Conservation (phyloP, 768 basidiomycete genomes). For the Hypholoma fasciculare region DNA sequence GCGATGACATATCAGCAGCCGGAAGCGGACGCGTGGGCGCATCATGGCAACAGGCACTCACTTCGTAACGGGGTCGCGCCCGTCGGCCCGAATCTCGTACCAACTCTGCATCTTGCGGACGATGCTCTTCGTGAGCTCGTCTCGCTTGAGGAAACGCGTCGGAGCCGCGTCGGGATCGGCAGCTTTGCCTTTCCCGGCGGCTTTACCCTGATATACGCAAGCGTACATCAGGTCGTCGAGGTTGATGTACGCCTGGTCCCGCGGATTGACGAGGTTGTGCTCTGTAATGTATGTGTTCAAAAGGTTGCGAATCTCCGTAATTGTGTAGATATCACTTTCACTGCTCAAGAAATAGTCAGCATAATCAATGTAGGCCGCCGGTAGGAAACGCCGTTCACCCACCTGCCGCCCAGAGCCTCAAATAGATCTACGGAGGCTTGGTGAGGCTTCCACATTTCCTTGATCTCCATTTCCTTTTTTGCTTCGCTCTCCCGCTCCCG, state of each 20-base stretch:
- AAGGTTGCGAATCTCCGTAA: slow-evolving; percentile 52
- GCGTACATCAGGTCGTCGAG: slow-evolving; percentile 50
- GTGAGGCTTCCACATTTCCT: slow-evolving; percentile 78
- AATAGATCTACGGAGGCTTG: slow-evolving; percentile 58
- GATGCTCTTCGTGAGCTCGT: slow-evolving; percentile 57
- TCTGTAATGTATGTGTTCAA: slow-evolving; percentile 64
- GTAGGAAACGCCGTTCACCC: slow-evolving; percentile 21
- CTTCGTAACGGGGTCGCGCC: slow-evolving; percentile 61
- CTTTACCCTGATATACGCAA: slow-evolving; percentile 38
- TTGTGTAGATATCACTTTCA: slow-evolving; percentile 51
- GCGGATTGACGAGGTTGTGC: slow-evolving; percentile 62
- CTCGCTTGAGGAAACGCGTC: slow-evolving; percentile 64
- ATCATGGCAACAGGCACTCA: slow-evolving; percentile 30
- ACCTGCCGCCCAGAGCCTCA: slow-evolving; percentile 64
- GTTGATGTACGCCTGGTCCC: slow-evolving; percentile 70
- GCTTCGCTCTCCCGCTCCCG: slow-evolving; percentile 45
- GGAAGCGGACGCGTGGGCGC: background rate
- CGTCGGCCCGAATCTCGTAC: slow-evolving; percentile 61
- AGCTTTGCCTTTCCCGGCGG: slow-evolving; percentile 20
- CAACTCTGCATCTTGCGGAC: slow-evolving; percentile 73
- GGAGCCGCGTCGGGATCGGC: slow-evolving; percentile 9
- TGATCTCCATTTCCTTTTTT: slow-evolving; percentile 55
- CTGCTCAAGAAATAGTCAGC: slow-evolving; percentile 29
- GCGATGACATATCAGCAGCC: slow-evolving; percentile 2
- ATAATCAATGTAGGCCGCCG: background rate